Evolutionary conservation across 345 rosid genomes (phyloP), one percentile per base, ranked within the genome.

Genomic region (Hibiscus syriacus): DNA sequence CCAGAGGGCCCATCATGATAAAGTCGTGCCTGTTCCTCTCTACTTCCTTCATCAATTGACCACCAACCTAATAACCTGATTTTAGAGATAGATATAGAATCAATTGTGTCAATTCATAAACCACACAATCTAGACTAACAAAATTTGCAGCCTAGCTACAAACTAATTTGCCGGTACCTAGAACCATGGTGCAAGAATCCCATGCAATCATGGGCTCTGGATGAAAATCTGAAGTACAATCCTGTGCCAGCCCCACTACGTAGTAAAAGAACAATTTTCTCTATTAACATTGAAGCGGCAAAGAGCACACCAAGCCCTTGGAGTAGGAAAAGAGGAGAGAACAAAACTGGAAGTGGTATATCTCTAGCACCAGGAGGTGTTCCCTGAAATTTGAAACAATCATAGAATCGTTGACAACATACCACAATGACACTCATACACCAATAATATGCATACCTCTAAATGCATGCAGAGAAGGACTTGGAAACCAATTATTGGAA

Each of bases 11-110:
- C 83, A 67, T 83, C 96, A 38, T 84, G 76, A 81, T 84, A 85
- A 58, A 94, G 83, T 29, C 83, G 88, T 23, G 97, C 96, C 77
- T 94, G 96, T 62, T 94, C 99, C 86, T 94, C 99, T 48, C 77
- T 70, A 68, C 98, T 92, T 72, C 90, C 97, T 77, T 94, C 98
- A 74, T 94, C 98, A 73, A 94, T 94, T 12, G 99, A 94, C 99
- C 99, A 94, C 99, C 99, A 94, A 57, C 98, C 98, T 72, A 94
- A 62, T 66, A 94, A 79, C 85, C 98, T 94, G 89, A 22, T 66
- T 66, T 43, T 50, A 13, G 12, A 62, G 20, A 61, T 17, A 69
- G 55, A 50, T 68, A 73, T 6, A 45, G 50, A 14, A 12, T 48
- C 30, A 55, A 46, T 10, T 6, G 17, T 36, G 19, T n/a, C 50